Conservation (phyloP, 1,139 yeast genomes). For the Geotrichum restrictum region DNA sequence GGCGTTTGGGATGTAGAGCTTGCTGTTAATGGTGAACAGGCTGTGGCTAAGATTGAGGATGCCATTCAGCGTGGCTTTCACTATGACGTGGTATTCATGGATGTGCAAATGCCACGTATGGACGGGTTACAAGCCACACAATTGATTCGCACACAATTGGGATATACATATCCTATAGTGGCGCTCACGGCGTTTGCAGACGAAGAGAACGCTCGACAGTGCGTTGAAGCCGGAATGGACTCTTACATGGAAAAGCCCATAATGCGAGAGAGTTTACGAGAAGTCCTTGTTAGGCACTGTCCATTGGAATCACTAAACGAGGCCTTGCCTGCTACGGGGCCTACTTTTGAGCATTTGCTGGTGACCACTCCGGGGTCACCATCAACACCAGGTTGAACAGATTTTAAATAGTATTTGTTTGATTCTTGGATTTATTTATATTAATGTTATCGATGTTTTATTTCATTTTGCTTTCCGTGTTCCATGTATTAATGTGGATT, state of each 20-base stretch:
- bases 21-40: slow-evolving; percentile 91
- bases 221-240: slow-evolving; percentile 79
- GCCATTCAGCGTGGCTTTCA: slow-evolving; percentile 42
- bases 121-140: slow-evolving; percentile 84
- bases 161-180: slow-evolving; percentile 71
- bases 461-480: background rate
- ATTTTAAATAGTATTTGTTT: background rate
- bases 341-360: background rate
- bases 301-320: slow-evolving; percentile 7
- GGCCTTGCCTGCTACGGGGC: background rate
- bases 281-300: slow-evolving; percentile 40
- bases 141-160: slow-evolving; percentile 61
- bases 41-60: slow-evolving; percentile 59
- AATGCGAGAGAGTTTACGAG: slow-evolving; percentile 62
- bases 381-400: background rate
- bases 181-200: slow-evolving; percentile 88
- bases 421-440: background rate
- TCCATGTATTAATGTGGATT: background rate
- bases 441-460: background rate
- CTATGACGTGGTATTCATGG: slow-evolving; percentile 85
- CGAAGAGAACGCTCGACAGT: slow-evolving; percentile 72
- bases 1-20: slow-evolving; percentile 66
- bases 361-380: slow-evolving; percentile 1
- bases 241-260: slow-evolving; percentile 88
- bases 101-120: slow-evolving; percentile 91